Conservation (phyloP, 139 green algal species). For the Closterium sp. region DNA sequence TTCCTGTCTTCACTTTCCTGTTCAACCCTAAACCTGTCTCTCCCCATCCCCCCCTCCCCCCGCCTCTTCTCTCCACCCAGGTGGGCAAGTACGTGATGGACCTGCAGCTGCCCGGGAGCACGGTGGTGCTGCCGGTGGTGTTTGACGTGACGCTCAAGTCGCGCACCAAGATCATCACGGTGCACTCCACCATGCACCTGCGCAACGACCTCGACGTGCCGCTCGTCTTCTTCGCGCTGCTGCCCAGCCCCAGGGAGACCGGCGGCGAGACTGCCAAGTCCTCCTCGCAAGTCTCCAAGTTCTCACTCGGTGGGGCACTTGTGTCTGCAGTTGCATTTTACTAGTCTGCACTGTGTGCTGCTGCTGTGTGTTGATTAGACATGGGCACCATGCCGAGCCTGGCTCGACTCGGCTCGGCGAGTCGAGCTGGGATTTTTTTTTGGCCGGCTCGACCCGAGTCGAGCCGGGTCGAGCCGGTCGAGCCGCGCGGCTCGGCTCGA, state of each 20-base stretch:
- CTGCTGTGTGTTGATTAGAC: no score
- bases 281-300: neutral
- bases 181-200: slow-evolving; percentile 26
- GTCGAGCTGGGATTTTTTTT: no score
- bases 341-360: neutral
- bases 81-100: slow-evolving; percentile 33
- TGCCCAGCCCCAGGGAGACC: neutral
- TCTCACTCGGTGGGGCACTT: neutral
- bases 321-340: no score
- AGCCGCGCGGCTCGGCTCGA: no score
- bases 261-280: neutral
- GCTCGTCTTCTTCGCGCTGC: neutral
- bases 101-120: neutral
- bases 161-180: slow-evolving; percentile 12
- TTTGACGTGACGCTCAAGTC: slow-evolving; percentile 12
- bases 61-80: neutral
- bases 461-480: no score
- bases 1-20: no score
- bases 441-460: no score
- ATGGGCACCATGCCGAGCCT: no score
- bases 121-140: neutral
- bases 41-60: no score
- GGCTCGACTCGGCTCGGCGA: no score
- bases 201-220: neutral
- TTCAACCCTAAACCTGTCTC: no score